Evolutionary conservation across 2,329 filamentous ascomycete species (phyloP).

Genomic region (Camptophora hylomeconis): DNA sequence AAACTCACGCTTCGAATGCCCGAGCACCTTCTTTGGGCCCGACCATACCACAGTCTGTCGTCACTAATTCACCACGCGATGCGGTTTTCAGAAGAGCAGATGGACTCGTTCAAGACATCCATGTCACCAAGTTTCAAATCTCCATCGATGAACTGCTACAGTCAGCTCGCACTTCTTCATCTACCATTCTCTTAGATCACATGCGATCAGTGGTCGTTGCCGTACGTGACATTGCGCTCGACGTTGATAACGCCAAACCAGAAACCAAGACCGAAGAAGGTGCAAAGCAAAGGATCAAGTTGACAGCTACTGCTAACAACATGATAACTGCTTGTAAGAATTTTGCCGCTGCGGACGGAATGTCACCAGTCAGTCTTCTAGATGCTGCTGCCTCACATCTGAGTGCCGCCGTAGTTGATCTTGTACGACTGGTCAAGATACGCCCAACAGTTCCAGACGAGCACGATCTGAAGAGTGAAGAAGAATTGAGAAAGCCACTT

Average conservation of each 20-base stretch:
- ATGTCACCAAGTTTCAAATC: constrained; percentile 91
- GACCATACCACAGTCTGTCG: constrained; percentile 31
- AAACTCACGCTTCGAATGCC: constrained; percentile 72
- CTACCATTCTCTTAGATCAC: constrained; percentile 62
- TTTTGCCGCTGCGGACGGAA: constrained; percentile 65
- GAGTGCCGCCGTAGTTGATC: constrained; percentile 70
- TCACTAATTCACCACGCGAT: constrained; percentile 46
- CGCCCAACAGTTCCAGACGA: constrained; percentile 61
- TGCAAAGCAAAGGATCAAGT: constrained; percentile 49
- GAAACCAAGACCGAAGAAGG: constrained; percentile 39
- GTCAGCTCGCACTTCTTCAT: constrained; percentile 58
- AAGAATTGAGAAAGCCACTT: too few species aligned
- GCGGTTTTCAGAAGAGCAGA: constrained; percentile 58
- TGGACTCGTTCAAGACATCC: constrained; percentile 77
- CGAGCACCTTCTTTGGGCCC: constrained; percentile 70
- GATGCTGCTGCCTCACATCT: constrained; percentile 90
- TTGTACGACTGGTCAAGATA: constrained; percentile 75
- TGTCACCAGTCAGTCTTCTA: constrained; percentile 83
- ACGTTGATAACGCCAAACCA: constrained; percentile 51
- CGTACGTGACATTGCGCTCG: constrained; percentile 73
- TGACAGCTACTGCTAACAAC: constrained; percentile 83
- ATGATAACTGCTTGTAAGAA: constrained; percentile 92
- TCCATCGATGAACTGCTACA: constrained; percentile 82
- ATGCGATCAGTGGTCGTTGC: constrained; percentile 78
- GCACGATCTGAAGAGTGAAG: constrained; percentile 67